These are phyloP conservation scores for Xerocomus potaroensis DNA, from an alignment of 768 basidiomycete species.

Conservation along the genomic window DNA sequence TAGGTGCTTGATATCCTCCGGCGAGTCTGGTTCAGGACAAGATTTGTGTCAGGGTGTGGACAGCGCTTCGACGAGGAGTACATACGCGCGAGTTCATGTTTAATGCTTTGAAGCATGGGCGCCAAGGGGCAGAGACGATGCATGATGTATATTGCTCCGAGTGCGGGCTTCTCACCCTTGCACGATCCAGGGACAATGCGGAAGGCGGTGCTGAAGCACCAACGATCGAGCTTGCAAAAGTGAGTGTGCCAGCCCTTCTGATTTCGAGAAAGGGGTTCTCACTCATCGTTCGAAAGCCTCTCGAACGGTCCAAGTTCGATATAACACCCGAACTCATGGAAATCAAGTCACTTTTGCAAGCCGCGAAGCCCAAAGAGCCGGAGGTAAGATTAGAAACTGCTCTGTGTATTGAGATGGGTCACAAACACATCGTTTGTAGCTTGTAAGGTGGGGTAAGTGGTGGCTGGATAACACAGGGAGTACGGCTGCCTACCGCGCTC, in stretches of 20 bases:
- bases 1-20: neutral
- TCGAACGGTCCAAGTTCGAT: slow-evolving; percentile 15
- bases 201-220: slow-evolving; percentile 15
- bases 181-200: slow-evolving; percentile 12
- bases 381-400: slow-evolving; percentile 7
- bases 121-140: slow-evolving; percentile 16
- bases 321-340: slow-evolving; percentile 6
- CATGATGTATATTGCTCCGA: slow-evolving; percentile 19
- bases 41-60: slow-evolving; percentile 12
- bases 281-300: neutral
- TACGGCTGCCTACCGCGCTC: slow-evolving; percentile 11
- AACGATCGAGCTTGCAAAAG: slow-evolving; percentile 5
- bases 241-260: neutral
- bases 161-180: slow-evolving; percentile 9
- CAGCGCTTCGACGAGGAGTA: slow-evolving; percentile 14
- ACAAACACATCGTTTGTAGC: neutral
- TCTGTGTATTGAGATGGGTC: too few species aligned
- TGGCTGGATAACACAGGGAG: slow-evolving; percentile 15
- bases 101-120: slow-evolving; percentile 10
- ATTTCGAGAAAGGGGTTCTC: neutral
- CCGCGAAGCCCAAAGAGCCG: neutral
- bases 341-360: neutral
- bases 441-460: slow-evolving; percentile 5
- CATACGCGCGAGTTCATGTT: slow-evolving; percentile 18
- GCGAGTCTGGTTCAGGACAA: too few species aligned